Conservation (phyloP, 495 filamentous ascomycete genomes). For the Hyaloscypha variabilis region DNA sequence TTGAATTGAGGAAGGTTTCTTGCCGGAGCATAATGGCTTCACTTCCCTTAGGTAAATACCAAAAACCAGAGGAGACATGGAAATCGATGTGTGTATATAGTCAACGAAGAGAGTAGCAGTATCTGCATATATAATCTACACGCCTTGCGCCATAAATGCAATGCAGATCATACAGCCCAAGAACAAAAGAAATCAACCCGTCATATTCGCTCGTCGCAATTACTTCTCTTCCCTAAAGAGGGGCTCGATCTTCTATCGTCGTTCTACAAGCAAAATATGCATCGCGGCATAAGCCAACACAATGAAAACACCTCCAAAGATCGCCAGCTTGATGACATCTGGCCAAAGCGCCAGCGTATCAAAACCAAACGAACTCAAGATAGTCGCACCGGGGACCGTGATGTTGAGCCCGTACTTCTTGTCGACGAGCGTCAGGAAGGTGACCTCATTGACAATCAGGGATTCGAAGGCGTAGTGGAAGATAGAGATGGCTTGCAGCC, state of each 20-base stretch:
- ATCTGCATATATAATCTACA: neutral
- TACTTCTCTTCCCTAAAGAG: neutral
- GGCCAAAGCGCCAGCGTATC: conserved; percentile 80
- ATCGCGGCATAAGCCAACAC: conserved; percentile 89
- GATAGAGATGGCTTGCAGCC: conserved; percentile 96
- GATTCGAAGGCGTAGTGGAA: conserved; percentile 99
- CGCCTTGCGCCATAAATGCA: neutral
- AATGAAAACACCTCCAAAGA: conserved; percentile 83
- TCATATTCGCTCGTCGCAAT: neutral
- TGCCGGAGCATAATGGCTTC: no score
- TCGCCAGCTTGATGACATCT: conserved; percentile 78
- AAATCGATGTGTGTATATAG: no score
- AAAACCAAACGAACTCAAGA: conserved; percentile 93
- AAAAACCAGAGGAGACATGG: no score
- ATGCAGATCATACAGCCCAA: neutral
- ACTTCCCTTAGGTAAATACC: no score
- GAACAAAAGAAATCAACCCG: neutral
- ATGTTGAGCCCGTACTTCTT: conserved; percentile 95
- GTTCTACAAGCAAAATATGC: conserved; percentile 93
- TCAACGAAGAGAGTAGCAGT: neutral
- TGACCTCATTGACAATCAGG: conserved; percentile 96
- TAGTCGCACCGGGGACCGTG: conserved; percentile 91
- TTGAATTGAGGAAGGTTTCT: no score
- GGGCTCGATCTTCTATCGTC: conserved; percentile 45
- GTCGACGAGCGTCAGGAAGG: conserved; percentile 85